Conservation (phyloP, 108 stramenopile genomes). For the Cyclostephanos invisitatus region DNA sequence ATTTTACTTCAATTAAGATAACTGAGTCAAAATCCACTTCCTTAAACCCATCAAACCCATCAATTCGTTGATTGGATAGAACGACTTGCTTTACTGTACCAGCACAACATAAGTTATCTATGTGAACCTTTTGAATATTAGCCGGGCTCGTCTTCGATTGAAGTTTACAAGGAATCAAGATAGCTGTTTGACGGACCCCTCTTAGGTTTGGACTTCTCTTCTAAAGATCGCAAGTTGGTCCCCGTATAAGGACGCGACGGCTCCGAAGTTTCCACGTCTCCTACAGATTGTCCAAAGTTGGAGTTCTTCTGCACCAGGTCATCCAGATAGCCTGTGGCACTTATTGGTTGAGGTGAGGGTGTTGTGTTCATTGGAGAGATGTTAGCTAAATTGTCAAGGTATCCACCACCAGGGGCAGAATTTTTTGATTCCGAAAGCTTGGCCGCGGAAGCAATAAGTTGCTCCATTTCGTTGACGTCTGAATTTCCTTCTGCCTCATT, state of each 20-base stretch:
- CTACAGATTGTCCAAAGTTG: neutral
- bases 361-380: no score
- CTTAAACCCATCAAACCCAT: no score
- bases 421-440: neutral
- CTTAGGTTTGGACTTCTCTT: neutral
- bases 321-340: neutral
- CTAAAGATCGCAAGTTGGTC: slow-evolving; percentile 5
- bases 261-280: neutral
- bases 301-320: neutral
- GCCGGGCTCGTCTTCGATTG: no score
- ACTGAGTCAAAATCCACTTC: no score
- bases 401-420: neutral
- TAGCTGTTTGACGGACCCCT: neutral
- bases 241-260: neutral
- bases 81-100: no score
- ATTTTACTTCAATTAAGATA: no score
- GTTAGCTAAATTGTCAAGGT: neutral
- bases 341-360: no score
- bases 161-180: slow-evolving; percentile 5
- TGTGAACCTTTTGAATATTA: no score
- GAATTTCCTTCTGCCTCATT: neutral
- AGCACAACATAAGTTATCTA: no score
- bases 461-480: slow-evolving; percentile 2
- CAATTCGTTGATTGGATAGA: no score
- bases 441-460: neutral